Conservation (phyloP, 1,284 basidiomycete species). For the Lentinula novae-zelandiae region DNA sequence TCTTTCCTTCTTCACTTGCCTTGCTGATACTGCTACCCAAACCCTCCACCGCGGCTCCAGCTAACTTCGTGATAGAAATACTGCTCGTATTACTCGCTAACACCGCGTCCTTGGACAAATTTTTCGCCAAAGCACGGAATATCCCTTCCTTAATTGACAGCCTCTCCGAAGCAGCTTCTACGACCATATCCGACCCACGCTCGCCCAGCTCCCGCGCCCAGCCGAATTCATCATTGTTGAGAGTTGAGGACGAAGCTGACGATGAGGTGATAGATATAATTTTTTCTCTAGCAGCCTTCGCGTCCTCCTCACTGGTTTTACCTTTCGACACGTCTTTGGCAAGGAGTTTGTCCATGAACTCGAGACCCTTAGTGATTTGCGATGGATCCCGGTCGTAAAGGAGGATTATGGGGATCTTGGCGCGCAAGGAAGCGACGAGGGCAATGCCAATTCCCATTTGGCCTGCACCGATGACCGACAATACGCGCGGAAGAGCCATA, state of each 20-base stretch:
- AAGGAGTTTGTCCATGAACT: constrained; percentile 77
- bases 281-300: constrained; percentile 69
- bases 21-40: constrained; percentile 46
- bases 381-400: constrained; percentile 65
- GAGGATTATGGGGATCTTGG: constrained; percentile 67
- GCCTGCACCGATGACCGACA: constrained; percentile 78
- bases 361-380: constrained; percentile 69
- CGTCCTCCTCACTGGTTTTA: constrained; percentile 69
- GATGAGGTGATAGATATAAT: constrained; percentile 36
- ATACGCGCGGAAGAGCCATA: constrained; percentile 30
- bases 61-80: constrained; percentile 93
- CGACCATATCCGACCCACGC: neutral
- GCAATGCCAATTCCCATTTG: constrained; percentile 91
- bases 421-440: constrained; percentile 77
- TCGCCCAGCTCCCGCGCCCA: constrained; percentile 3
- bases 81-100: constrained; percentile 93
- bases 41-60: constrained; percentile 59
- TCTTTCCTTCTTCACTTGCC: constrained; percentile 59
- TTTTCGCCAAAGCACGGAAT: constrained; percentile 69
- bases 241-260: neutral
- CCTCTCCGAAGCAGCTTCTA: constrained; percentile 86
- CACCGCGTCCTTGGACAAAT: constrained; percentile 73
- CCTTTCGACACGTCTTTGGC: constrained; percentile 88
- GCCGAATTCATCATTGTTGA: neutral
- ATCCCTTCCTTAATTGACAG: constrained; percentile 78